Evolutionary conservation across 306 rosid genomes (phyloP).

Genomic region (Aeschynomene evenia): DNA sequence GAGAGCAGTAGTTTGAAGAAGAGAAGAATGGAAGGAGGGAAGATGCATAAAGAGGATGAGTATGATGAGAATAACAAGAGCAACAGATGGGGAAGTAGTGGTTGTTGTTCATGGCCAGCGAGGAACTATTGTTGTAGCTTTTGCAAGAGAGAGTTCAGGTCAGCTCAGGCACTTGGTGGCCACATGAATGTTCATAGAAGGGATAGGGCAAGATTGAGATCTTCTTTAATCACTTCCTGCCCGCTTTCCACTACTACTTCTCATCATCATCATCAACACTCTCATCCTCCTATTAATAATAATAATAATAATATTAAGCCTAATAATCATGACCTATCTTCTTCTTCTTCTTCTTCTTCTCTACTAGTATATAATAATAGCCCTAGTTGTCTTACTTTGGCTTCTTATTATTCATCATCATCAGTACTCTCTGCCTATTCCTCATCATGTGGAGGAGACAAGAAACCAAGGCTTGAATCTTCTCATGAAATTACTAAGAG

Average conservation of each 20-base stretch:
- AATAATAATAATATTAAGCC: too few relatives aligned
- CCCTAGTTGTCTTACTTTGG: not conserved
- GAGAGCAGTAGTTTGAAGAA: too few relatives aligned
- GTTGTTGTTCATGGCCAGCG: slow-evolving; percentile 41
- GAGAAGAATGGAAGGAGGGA: slow-evolving; percentile 49
- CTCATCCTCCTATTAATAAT: too few relatives aligned
- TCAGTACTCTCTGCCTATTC: too few relatives aligned
- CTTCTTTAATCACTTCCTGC: not conserved
- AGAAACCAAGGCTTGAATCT: slow-evolving; percentile 18
- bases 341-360: too few relatives aligned
- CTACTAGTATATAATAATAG: too few relatives aligned
- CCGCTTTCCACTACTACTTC: too few relatives aligned
- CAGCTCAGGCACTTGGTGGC: slow-evolving; percentile 70
- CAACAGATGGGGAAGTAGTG: slow-evolving; percentile 13
- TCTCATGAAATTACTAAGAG: not conserved
- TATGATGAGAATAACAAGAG: slow-evolving; percentile 34
- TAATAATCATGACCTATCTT: too few relatives aligned
- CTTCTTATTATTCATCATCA: not conserved
- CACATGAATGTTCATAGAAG: slow-evolving; percentile 74
- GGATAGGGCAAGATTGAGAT: slow-evolving; percentile 58
- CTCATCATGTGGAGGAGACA: slow-evolving; percentile 16
- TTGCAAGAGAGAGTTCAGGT: slow-evolving; percentile 61
- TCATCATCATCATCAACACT: too few relatives aligned
- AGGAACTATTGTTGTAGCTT: slow-evolving; percentile 53
- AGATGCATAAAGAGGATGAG: not conserved